Percentiles rank a stretch among this genome's conserved stretches.
Conservation (phyloP, 2,329 filamentous ascomycete species). For the Atkinsonella texensis region DNA sequence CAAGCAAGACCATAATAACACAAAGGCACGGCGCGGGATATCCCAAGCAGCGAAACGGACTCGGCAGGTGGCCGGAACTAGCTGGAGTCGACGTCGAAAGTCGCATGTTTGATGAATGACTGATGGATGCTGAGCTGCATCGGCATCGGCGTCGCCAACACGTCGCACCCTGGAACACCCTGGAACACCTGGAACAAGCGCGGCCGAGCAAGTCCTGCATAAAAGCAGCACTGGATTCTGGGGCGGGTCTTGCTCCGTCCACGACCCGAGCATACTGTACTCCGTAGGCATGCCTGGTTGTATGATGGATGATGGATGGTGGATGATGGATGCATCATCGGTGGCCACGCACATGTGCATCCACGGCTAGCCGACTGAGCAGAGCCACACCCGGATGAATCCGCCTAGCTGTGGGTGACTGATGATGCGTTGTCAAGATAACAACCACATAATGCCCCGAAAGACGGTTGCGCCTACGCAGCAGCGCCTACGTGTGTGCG, state of each 20-base stretch:
- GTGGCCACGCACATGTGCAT: conserved; percentile 10
- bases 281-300: no score
- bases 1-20: background rate
- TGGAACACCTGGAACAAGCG: conserved; percentile 15
- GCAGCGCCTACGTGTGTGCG: conserved; percentile 1
- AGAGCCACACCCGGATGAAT: conserved; percentile 6
- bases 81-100: background rate
- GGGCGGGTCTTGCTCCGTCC: background rate
- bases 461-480: background rate
- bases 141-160: background rate
- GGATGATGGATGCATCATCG: background rate
- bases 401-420: background rate
- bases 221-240: conserved; percentile 16
- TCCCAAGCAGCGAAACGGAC: background rate
- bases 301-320: background rate
- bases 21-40: background rate
- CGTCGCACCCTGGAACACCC: background rate
- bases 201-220: conserved; percentile 17
- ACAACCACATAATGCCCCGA: conserved; percentile 21
- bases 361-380: background rate
- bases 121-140: background rate
- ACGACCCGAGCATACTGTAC: no score
- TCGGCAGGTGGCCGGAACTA: background rate
- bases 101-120: background rate
- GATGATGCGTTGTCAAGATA: conserved; percentile 41